Evolutionary conservation across 2,329 filamentous ascomycete genomes (phyloP).

Genomic region (Gnomoniopsis smithogilvyi): DNA sequence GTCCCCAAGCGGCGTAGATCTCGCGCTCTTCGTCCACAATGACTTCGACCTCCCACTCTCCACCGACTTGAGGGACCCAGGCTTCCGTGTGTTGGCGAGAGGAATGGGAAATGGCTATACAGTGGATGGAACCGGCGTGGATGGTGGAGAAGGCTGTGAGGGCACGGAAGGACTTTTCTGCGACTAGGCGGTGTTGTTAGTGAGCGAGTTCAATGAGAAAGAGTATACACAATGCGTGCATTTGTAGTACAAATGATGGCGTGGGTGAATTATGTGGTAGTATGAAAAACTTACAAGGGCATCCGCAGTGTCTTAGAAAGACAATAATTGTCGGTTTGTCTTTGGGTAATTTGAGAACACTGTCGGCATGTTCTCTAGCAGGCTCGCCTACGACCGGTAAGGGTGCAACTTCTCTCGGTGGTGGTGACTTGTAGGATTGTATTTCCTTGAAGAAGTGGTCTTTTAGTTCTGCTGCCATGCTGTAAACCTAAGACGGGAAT

Average conservation of each 20-base stretch:
- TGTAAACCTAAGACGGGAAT: too few relatives aligned
- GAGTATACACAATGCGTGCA: background rate
- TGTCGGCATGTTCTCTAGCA: conserved; percentile 51
- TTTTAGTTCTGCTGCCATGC: conserved; percentile 7
- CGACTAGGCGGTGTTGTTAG: conserved; percentile 43
- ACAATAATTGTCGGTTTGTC: conserved; percentile 58
- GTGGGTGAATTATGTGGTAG: background rate
- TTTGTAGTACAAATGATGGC: background rate
- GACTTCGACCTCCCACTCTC: conserved; percentile 56
- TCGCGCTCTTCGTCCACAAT: conserved; percentile 59
- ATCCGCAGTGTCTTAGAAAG: conserved; percentile 72
- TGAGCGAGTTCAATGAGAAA: background rate
- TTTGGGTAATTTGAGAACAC: conserved; percentile 45
- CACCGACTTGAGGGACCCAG: conserved; percentile 55
- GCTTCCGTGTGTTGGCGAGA: conserved; percentile 48
- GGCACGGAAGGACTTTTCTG: conserved; percentile 61
- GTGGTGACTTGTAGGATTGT: conserved; percentile 16
- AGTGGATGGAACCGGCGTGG: conserved; percentile 47
- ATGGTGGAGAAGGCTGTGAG: conserved; percentile 50
- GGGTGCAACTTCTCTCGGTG: conserved; percentile 39
- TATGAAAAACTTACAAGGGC: conserved; percentile 61
- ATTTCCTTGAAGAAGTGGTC: conserved; percentile 12
- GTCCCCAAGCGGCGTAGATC: conserved; percentile 63
- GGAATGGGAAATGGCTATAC: conserved; percentile 62
- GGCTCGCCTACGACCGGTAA: conserved; percentile 50